Base-by-base conservation (phyloP, 1,284 basidiomycete genomes). In the Marasmius tenuissimus region DNA sequence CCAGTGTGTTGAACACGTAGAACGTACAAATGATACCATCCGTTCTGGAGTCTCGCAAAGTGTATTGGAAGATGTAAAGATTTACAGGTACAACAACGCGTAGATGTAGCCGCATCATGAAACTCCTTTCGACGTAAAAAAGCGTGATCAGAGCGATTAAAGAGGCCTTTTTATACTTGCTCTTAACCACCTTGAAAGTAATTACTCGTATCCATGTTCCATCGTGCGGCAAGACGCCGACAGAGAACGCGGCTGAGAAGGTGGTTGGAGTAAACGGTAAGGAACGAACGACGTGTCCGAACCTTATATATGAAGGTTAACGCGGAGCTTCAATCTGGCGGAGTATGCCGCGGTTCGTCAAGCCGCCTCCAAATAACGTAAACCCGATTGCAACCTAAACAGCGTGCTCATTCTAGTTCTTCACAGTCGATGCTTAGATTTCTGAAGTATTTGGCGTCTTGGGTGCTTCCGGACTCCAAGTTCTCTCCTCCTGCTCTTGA, bases 111-210 rank as follows among this genome's bases (percentile, higher is more conserved):
- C 88, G 73, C 82, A 78, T 79, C 86, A 91, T 91, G 89, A 91
- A 91, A 91, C 89, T 88, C 88, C 81, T 83, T 78, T 83, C 85
- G 68, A 81, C 87, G 87, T 91, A 72, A 73, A 71, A 69, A 68
- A 75, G 72, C 79, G 87, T 82, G 85, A 85, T 86, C 74, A 79
- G 86, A 90, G 89, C 84, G 89, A 90, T 91, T 90, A 91, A 85
- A 73, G 78, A 82, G 89, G 89, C 85, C 14, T 45, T 74, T 53
- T 67, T 74, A n/a, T n/a, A n/a, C n/a, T 78, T 65, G 54, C 63
- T 90, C 84, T 83, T 66, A 73, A 80, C 85, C 83, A 78, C 76
- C 81, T 78, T 71, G 65, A 66, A 65, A 66, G 69, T 68, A 62
- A 68, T 69, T 67, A 65, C 67, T 79, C 76, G 69, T 61, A 63